Percentiles rank a stretch among this genome's conserved stretches.
phyloP scores from a whole-genome alignment of 768 basidiomycete species.

The Flagelloscypha sp. region DNA sequence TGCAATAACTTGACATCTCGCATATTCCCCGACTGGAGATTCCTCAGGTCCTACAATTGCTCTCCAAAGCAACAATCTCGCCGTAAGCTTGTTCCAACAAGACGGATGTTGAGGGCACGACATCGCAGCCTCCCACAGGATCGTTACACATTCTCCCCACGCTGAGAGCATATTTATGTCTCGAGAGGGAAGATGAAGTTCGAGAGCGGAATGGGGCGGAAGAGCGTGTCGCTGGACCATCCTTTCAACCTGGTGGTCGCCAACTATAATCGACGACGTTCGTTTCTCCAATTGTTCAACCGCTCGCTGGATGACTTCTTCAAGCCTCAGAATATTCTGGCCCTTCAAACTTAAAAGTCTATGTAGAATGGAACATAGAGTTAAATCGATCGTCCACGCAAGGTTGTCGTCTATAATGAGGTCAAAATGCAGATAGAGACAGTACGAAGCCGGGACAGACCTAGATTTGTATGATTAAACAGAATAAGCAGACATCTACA shows the following conservation, averaged over 20 bases:
- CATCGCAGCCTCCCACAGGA: slow-evolving; percentile 51
- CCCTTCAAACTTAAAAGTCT: not conserved
- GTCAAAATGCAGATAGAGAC: not conserved
- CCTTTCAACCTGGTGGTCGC: not conserved
- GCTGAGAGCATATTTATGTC: slow-evolving; percentile 20
- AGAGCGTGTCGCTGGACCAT: slow-evolving; percentile 9
- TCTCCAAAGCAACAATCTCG: slow-evolving; percentile 50
- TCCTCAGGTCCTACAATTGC: slow-evolving; percentile 30
- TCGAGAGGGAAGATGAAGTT: slow-evolving; percentile 26
- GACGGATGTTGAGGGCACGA: slow-evolving; percentile 15
- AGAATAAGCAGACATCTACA: slow-evolving; percentile 43
- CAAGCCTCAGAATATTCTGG: not conserved
- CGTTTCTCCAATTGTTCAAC: no score
- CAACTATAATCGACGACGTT: slow-evolving; percentile 1
- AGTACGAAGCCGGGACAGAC: slow-evolving; percentile 12
- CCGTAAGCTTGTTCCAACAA: slow-evolving; percentile 47
- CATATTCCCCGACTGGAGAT: slow-evolving; percentile 45
- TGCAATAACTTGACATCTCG: slow-evolving; percentile 28
- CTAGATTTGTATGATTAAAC: slow-evolving; percentile 17
- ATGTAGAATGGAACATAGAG: not conserved
- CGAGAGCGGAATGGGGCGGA: slow-evolving; percentile 26
- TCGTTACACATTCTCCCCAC: slow-evolving; percentile 49
- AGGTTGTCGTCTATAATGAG: not conserved
- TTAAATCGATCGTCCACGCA: not conserved
- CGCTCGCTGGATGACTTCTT: no score